These are phyloP conservation scores for Erodium trifolium DNA, from an alignment of 441 rosid species.

Conservation along the genomic window DNA sequence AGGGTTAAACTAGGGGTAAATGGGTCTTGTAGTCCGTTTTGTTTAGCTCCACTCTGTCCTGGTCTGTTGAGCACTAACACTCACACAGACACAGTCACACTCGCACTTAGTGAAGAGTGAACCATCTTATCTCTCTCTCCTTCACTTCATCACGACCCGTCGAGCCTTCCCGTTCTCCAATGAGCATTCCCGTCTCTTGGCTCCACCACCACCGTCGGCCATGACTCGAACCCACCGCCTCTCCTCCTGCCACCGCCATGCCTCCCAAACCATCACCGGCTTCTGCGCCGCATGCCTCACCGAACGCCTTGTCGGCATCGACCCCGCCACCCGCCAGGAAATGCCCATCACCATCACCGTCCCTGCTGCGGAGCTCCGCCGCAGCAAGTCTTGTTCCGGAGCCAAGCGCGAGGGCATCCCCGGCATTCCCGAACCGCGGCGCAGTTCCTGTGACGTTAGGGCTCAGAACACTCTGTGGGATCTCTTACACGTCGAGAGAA, in stretches of 20 bases:
- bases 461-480: constrained; percentile 34
- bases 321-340: constrained; percentile 23
- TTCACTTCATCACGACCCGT: no score
- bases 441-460: constrained; percentile 53
- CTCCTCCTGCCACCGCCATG: constrained; percentile 29
- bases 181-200: constrained; percentile 20
- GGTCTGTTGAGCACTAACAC: no score
- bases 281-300: constrained; percentile 38
- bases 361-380: constrained; percentile 34
- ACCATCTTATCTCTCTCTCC: no score
- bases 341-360: constrained; percentile 8
- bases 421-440: constrained; percentile 37
- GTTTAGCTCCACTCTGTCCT: no score
- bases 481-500: constrained; percentile 26
- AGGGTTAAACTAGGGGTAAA: no score
- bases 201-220: constrained; percentile 13
- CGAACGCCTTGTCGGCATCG: constrained; percentile 38
- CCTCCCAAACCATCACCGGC: constrained; percentile 24
- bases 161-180: not conserved
- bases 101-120: no score
- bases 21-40: no score
- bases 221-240: constrained; percentile 25
- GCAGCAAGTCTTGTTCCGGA: constrained; percentile 39
- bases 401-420: constrained; percentile 17
- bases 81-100: no score